A percentile compares a stretch with the other conserved stretches of the same genome.
Conservation (phyloP, 257 asterid genomes). For the Primulina huaijiensis region DNA sequence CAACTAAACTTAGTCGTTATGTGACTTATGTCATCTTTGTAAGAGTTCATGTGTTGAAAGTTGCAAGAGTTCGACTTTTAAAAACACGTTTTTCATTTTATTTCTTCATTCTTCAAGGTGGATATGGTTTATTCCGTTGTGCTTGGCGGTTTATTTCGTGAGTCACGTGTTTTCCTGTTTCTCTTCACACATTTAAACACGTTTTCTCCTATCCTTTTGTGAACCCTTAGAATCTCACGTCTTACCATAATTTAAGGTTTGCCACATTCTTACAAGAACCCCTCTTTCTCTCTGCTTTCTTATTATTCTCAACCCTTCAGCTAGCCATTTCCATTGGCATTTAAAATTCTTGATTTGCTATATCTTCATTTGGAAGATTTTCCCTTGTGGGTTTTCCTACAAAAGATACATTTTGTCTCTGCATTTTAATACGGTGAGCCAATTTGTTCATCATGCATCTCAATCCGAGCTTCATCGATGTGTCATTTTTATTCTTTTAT, state of each 20-base stretch:
- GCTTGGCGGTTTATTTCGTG: conserved; percentile 31
- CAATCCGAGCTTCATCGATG: not conserved
- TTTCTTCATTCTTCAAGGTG: not conserved
- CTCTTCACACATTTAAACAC: conserved; percentile 14
- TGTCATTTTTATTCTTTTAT: not conserved
- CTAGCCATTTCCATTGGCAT: conserved; percentile 31
- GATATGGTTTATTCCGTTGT: conserved; percentile 13
- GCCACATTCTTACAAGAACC: conserved; percentile 15
- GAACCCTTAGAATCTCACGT: conserved; percentile 31
- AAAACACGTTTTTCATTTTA: not conserved
- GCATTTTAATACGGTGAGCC: conserved; percentile 21
- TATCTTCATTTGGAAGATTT: not conserved
- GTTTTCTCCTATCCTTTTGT: conserved; percentile 31
- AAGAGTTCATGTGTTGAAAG: too few relatives aligned
- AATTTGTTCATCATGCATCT: not conserved
- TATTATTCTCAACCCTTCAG: conserved; percentile 30
- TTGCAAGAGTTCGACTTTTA: too few relatives aligned
- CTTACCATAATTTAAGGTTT: conserved; percentile 30
- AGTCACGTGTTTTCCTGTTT: not conserved
- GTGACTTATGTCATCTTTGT: too few relatives aligned
- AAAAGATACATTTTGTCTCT: conserved; percentile 7
- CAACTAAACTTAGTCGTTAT: too few relatives aligned
- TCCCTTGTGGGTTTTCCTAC: conserved; percentile 29
- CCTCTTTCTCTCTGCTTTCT: conserved; percentile 17
- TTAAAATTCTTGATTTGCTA: conserved; percentile 25